These are phyloP conservation scores for Aureobasidium sp. DNA, from an alignment of 2,329 filamentous ascomycete genomes.

Conservation along the genomic window DNA sequence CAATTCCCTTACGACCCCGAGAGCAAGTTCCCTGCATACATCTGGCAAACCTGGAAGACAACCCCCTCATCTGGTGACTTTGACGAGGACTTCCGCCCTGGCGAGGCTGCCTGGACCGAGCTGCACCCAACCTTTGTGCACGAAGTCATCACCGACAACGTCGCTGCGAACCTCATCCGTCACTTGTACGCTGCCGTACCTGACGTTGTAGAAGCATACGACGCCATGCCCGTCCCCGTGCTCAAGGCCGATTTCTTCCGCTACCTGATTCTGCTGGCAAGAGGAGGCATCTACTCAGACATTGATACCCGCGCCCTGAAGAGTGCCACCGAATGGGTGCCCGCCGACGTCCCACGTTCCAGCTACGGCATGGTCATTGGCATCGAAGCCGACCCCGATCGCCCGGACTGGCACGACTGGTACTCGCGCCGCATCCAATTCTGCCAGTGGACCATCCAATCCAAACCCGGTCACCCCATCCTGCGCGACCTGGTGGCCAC, in stretches of 20 bases:
- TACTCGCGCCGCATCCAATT: constrained; percentile 96
- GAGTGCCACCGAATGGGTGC: constrained; percentile 82
- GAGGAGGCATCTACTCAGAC: constrained; percentile 69
- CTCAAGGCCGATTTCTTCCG: constrained; percentile 61
- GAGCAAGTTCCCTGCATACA: constrained; percentile 87
- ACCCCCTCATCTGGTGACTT: constrained; percentile 73
- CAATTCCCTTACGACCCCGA: constrained; percentile 90
- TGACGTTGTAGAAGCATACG: constrained; percentile 44
- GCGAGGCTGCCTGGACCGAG: constrained; percentile 85
- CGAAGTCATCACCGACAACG: constrained; percentile 90
- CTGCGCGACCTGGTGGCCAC: constrained; percentile 79
- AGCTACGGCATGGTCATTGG: constrained; percentile 82
- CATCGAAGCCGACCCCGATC: constrained; percentile 92
- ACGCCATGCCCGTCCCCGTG: constrained; percentile 42
- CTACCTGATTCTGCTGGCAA: constrained; percentile 64
- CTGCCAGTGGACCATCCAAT: constrained; percentile 98
- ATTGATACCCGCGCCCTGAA: constrained; percentile 86
- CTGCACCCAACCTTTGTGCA: constrained; percentile 88
- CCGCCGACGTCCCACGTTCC: constrained; percentile 65
- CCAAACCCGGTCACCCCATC: constrained; percentile 89
- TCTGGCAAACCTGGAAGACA: constrained; percentile 98
- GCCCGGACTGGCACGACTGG: constrained; percentile 88
- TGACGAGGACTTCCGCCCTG: constrained; percentile 62
- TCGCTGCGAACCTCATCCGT: constrained; percentile 71
- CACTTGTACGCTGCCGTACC: constrained; percentile 72